These are phyloP conservation scores for Ascomycota sp. DNA, from an alignment of 2,329 filamentous ascomycete genomes.

Conservation along the genomic window DNA sequence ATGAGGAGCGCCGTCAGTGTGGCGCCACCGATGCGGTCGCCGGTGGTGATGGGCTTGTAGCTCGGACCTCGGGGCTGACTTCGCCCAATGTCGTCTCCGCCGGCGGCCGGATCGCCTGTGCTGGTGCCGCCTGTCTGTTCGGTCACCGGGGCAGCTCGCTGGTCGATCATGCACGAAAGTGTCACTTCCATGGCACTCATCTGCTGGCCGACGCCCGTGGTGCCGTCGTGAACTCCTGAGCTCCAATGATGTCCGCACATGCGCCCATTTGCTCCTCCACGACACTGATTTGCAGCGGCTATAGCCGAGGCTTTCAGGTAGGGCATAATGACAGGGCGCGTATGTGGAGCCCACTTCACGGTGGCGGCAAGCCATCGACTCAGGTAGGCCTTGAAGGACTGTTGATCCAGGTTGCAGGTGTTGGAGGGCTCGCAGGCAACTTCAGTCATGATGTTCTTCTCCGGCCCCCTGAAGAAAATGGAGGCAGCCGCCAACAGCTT, in stretches of 20 bases:
- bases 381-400: conserved; percentile 44
- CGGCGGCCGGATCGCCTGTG: conserved; percentile 22
- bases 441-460: conserved; percentile 41
- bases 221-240: conserved; percentile 30
- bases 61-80: conserved; percentile 8
- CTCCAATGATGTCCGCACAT: conserved; percentile 43
- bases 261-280: conserved; percentile 31
- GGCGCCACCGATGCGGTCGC: conserved; percentile 48
- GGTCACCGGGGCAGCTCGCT: conserved; percentile 22
- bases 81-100: conserved; percentile 24
- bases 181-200: conserved; percentile 50
- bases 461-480: conserved; percentile 31
- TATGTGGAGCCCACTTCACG: conserved; percentile 43
- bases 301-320: conserved; percentile 30
- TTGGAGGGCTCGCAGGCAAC: conserved; percentile 41
- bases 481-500: conserved; percentile 31
- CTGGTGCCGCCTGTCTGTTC: conserved; percentile 37
- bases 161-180: conserved; percentile 35
- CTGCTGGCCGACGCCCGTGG: conserved; percentile 45
- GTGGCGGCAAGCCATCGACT: conserved; percentile 40
- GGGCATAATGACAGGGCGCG: conserved; percentile 18
- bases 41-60: conserved; percentile 21
- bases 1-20: conserved; percentile 40
- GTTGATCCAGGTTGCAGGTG: conserved; percentile 40
- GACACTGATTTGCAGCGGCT: conserved; percentile 36